These are phyloP conservation scores for Entomortierella lignicola DNA, from an alignment of 192 early-diverging fungal genomes.

Conservation along the genomic window DNA sequence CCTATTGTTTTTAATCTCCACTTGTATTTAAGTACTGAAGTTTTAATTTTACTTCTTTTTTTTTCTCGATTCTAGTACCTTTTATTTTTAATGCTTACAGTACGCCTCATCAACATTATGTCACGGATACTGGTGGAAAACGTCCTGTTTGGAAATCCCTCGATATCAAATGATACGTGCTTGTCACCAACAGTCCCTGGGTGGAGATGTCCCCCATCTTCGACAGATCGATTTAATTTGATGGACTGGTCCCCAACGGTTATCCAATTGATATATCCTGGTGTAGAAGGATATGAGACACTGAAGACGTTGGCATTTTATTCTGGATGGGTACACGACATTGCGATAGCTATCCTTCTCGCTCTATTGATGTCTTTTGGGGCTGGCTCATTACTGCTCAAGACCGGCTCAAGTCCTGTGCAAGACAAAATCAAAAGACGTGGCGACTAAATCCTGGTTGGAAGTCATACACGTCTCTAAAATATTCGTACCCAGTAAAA, in stretches of 20 bases:
- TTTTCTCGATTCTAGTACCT: no score
- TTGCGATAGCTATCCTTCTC: slow-evolving; percentile 7
- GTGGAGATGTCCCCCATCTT: not conserved
- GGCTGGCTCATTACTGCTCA: not conserved
- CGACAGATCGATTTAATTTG: not conserved
- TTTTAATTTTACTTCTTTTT: no score
- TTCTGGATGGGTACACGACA: slow-evolving; percentile 32
- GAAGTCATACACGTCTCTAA: no score
- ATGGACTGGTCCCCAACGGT: slow-evolving; percentile 22
- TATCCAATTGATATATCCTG: not conserved
- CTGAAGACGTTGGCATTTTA: not conserved
- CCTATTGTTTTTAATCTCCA: no score
- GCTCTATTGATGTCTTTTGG: slow-evolving; percentile 13
- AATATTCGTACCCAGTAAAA: no score
- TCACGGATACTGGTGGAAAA: slow-evolving; percentile 10
- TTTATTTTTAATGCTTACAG: slow-evolving; percentile 7
- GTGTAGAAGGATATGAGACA: not conserved
- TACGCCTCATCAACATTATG: slow-evolving; percentile 10
- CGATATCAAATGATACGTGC: not conserved
- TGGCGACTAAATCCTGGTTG: not conserved
- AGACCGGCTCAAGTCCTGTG: not conserved
- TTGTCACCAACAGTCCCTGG: not conserved
- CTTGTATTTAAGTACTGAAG: no score
- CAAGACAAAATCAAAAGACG: not conserved
- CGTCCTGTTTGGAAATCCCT: not conserved